Percentiles rank a stretch among this genome's conserved stretches.
Evolutionary conservation across 2,329 filamentous ascomycete species (phyloP).

Genomic region (Talaromyces amestolkiae): DNA sequence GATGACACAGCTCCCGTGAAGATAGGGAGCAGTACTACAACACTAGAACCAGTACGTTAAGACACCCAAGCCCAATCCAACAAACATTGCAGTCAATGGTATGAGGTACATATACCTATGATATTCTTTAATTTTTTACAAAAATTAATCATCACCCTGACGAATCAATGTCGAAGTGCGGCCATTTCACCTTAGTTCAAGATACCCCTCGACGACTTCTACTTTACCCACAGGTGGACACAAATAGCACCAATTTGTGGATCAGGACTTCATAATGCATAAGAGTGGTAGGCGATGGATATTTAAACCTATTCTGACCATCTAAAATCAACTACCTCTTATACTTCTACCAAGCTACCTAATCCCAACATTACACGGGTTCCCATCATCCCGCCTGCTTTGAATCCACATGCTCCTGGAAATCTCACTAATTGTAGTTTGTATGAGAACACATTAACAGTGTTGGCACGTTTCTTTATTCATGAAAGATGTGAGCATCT

Average conservation of each 20-base stretch:
- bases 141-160: background rate
- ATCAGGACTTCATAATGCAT: background rate
- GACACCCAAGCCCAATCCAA: background rate
- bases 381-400: background rate
- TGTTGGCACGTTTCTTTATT: background rate
- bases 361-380: background rate
- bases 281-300: background rate
- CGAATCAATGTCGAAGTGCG: background rate
- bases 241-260: conserved; percentile 17
- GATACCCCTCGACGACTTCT: conserved; percentile 15
- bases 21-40: too few species aligned
- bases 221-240: conserved; percentile 16
- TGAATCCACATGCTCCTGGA: background rate
- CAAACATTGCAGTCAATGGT: background rate
- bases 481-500: background rate
- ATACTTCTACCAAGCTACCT: background rate
- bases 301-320: background rate
- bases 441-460: background rate
- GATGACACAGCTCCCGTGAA: too few species aligned
- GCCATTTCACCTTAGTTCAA: conserved; percentile 12
- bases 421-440: background rate
- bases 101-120: background rate
- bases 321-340: background rate
- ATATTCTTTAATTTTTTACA: background rate
- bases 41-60: too few species aligned